A percentile compares a stretch with the other conserved stretches of the same genome.
phyloP scores from a whole-genome alignment of 371 early-diverging fungal species.

The Apophysomyces elegans region DNA sequence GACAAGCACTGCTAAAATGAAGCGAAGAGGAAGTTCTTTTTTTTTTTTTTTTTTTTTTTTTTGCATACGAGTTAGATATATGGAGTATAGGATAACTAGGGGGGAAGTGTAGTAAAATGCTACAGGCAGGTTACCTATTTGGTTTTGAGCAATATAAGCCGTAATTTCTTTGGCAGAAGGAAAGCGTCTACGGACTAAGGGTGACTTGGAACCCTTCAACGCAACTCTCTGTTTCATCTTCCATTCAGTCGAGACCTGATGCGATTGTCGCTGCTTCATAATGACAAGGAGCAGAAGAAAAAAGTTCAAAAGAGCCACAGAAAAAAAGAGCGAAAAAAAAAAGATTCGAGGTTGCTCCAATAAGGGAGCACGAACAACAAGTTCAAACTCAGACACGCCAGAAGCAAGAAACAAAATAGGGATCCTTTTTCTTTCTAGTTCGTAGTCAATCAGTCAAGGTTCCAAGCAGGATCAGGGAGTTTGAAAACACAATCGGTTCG shows the following conservation, averaged over 20 bases:
- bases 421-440: neutral
- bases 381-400: constrained; percentile 14
- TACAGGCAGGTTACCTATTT: constrained; percentile 13
- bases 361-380: neutral
- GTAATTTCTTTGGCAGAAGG: constrained; percentile 11
- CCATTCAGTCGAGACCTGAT: constrained; percentile 13
- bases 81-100: too few relatives aligned
- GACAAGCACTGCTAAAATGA: constrained; percentile 29
- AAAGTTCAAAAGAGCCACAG: too few relatives aligned
- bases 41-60: neutral
- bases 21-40: constrained; percentile 39
- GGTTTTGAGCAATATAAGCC: constrained; percentile 39
- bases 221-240: constrained; percentile 4
- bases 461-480: constrained; percentile 21
- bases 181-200: neutral
- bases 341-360: neutral
- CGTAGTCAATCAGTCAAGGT: neutral
- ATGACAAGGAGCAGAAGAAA: neutral
- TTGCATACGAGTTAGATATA: too few relatives aligned
- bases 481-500: constrained; percentile 19
- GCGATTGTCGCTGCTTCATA: constrained; percentile 12
- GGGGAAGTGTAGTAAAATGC: neutral
- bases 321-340: neutral
- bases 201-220: neutral
- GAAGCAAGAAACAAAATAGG: constrained; percentile 12